Conservation (phyloP, 352 stramenopile species). For the Peronosclerospora sorghi region DNA sequence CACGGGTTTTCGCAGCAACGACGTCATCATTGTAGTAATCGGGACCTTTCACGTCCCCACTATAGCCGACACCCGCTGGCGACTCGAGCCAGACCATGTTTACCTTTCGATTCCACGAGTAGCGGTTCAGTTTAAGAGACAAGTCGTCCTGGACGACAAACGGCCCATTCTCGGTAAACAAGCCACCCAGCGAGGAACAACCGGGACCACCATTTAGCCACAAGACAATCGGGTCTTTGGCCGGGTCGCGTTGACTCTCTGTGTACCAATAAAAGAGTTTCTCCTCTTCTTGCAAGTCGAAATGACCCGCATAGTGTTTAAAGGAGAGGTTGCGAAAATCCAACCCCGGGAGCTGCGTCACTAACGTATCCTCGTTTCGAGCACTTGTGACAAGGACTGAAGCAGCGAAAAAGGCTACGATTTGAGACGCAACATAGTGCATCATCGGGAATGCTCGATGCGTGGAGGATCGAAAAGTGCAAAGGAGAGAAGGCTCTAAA, state of each 20-base stretch:
- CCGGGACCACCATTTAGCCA: constrained; percentile 77
- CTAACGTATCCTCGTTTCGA: constrained; percentile 37
- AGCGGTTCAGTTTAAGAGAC: constrained; percentile 48
- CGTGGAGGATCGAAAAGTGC: constrained; percentile 2
- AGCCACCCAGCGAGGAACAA: constrained; percentile 58
- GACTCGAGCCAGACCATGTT: constrained; percentile 77
- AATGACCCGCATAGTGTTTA: constrained; percentile 59
- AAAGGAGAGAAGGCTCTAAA: no score
- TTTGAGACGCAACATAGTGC: constrained; percentile 21
- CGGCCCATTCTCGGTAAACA: constrained; percentile 60
- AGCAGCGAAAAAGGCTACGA: constrained; percentile 17
- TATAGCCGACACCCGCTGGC: constrained; percentile 65
- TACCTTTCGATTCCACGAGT: constrained; percentile 69
- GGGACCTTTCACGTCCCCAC: constrained; percentile 35
- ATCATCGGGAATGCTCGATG: constrained; percentile 26
- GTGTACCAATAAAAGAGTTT: constrained; percentile 81
- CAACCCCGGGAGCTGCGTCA: constrained; percentile 41
- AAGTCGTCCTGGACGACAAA: constrained; percentile 53
- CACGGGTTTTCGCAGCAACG: constrained; percentile 63
- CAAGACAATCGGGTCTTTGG: constrained; percentile 58
- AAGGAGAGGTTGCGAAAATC: constrained; percentile 27
- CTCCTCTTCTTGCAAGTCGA: constrained; percentile 38
- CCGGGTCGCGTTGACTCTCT: constrained; percentile 44
- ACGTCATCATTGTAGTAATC: constrained; percentile 78
- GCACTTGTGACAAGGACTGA: constrained; percentile 2